Conservation (phyloP, 2,329 filamentous ascomycete genomes). For the Trichoderma gracile region DNA sequence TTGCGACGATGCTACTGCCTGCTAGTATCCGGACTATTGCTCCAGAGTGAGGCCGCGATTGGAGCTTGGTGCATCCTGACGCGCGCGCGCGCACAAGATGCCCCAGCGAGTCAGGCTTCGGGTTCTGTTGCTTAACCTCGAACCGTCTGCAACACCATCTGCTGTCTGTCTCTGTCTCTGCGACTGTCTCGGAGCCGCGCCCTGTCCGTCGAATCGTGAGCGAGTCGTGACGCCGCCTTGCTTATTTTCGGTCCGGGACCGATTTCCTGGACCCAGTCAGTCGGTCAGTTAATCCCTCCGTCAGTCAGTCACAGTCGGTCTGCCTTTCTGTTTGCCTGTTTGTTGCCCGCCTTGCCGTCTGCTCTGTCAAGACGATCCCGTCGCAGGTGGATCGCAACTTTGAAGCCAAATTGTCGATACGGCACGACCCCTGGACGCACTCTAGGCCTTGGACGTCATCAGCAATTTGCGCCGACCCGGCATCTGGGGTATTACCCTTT, state of each 20-base stretch:
- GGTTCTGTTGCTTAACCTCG: neutral
- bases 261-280: neutral
- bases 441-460: slow-evolving; percentile 15
- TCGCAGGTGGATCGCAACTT: slow-evolving; percentile 14
- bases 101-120: slow-evolving; percentile 10
- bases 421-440: slow-evolving; percentile 5
- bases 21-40: slow-evolving; percentile 1
- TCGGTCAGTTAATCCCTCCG: too few species aligned
- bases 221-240: slow-evolving; percentile 9
- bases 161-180: neutral
- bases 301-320: too few species aligned
- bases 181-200: slow-evolving; percentile 9
- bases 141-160: slow-evolving; percentile 5
- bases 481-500: slow-evolving; percentile 14
- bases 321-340: too few species aligned
- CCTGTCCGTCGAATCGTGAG: slow-evolving; percentile 12
- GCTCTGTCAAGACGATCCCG: neutral
- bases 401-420: slow-evolving; percentile 17
- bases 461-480: slow-evolving; percentile 21
- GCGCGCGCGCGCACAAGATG: slow-evolving; percentile 10
- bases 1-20: neutral
- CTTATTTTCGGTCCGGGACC: slow-evolving; percentile 11
- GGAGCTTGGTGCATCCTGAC: slow-evolving; percentile 2
- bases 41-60: neutral
- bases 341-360: too few species aligned